Evolutionary conservation across 129 eudicot genomes (phyloP), one percentile per base, ranked within the genome.

Genomic region (Tanacetum coccineum): DNA sequence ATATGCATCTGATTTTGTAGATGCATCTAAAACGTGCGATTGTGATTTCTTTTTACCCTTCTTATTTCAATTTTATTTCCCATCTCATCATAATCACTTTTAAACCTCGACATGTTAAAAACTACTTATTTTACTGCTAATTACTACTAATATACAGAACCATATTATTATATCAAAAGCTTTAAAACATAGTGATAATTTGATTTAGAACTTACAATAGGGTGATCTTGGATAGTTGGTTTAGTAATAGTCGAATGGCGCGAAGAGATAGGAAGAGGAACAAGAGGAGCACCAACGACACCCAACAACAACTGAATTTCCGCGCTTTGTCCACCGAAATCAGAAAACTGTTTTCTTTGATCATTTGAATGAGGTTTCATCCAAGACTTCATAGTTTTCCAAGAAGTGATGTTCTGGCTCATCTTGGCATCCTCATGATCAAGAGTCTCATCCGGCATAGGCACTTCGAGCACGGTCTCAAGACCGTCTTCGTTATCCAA

Each of bases 391-490:
- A 87, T 74, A 70, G 74, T 76, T 40, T 81, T 81, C 98, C 98
- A 84, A 28, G 96, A 81, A 50, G 64, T 78, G 0, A 9, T 45
- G 17, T 59, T 75, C 64, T 75, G 63, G 2, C 66, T 67, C 59
- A 76, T 80, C 51, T 18, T 74, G n/a, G 69, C 42, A n/a, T 72
- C 62, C 22, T 64, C 64, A 51, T 60, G 25, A 60, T 79, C 76
- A 44, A 80, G 75, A 57, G 71, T 80, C 48, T 92, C 98, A 42
- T 92, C 98, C 0, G 98, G 98, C 13, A 92, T 82, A 12, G 98
- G 98, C 15, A 92, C 91, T 80, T 92, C 98, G n/a, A 92, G 89
- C 8, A 92, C 98, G 2, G 98, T 92, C 30, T 92, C 91, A 12
- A 92, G 96, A n/a, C 62, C 96, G 51, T 92, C 96, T 62, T 92